These are phyloP conservation scores for Sclerotiophoma versabilis DNA, from an alignment of 2,329 filamentous ascomycete genomes.

Conservation along the genomic window DNA sequence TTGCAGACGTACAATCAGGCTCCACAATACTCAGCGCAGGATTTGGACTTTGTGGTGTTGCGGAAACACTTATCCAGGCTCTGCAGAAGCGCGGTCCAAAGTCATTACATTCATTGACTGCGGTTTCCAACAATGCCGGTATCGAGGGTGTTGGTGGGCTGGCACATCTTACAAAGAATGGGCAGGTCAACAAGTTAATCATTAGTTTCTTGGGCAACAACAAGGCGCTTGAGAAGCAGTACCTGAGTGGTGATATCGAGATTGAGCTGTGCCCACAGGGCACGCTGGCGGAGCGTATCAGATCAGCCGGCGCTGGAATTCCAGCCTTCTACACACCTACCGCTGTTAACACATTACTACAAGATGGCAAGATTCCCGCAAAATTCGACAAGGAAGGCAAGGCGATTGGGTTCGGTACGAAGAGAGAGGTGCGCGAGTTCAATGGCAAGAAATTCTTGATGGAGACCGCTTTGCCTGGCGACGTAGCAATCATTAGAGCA, in stretches of 20 bases:
- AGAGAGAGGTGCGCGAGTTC: conserved; percentile 75
- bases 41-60: conserved; percentile 50
- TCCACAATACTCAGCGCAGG: conserved; percentile 49
- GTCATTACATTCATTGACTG: conserved; percentile 62
- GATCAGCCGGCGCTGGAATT: conserved; percentile 77
- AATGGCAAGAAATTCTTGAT: conserved; percentile 75
- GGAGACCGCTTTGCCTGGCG: conserved; percentile 77
- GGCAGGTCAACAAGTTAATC: conserved; percentile 75
- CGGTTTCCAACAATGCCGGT: conserved; percentile 83
- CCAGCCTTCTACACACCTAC: conserved; percentile 84
- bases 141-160: conserved; percentile 70
- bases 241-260: conserved; percentile 73
- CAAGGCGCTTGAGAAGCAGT: conserved; percentile 76
- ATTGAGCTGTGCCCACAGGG: conserved; percentile 81
- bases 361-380: conserved; percentile 72
- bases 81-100: conserved; percentile 41
- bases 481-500: conserved; percentile 78
- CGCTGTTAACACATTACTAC: conserved; percentile 68
- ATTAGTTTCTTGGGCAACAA: conserved; percentile 82
- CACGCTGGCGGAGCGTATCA: conserved; percentile 73
- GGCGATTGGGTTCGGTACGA: conserved; percentile 68
- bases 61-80: conserved; percentile 49
- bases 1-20: conserved; percentile 46
- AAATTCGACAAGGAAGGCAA: conserved; percentile 65
- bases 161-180: conserved; percentile 70